These are phyloP conservation scores for Xylariales sp. DNA, from an alignment of 2,329 filamentous ascomycete species.

Conservation along the genomic window DNA sequence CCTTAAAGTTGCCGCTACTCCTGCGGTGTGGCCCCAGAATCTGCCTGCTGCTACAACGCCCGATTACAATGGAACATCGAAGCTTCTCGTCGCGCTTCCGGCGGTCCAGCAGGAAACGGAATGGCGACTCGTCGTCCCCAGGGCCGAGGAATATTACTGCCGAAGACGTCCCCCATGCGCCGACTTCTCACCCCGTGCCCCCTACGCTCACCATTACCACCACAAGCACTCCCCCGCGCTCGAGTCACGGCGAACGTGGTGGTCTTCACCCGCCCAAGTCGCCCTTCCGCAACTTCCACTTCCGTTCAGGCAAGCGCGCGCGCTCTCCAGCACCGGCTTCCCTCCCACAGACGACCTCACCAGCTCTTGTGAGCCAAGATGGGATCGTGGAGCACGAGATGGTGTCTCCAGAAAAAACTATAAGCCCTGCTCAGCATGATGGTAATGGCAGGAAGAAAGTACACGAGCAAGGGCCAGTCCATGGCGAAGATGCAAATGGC, in stretches of 20 bases:
- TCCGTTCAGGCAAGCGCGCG: conserved; percentile 44
- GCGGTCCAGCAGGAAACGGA: conserved; percentile 15
- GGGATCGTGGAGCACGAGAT: conserved; percentile 22
- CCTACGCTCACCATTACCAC: conserved; percentile 22
- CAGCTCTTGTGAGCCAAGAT: conserved; percentile 31
- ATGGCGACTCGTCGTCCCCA: conserved; percentile 7
- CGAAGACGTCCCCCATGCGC: conserved; percentile 4
- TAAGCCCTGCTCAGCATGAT: not conserved
- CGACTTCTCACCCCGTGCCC: conserved; percentile 7
- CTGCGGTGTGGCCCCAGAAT: no score
- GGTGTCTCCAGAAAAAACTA: conserved; percentile 8
- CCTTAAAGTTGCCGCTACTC: no score
- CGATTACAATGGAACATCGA: conserved; percentile 17
- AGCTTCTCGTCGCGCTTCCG: conserved; percentile 21
- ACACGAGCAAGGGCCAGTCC: conserved; percentile 21
- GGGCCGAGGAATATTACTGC: conserved; percentile 1
- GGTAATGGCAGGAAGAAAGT: conserved; percentile 5
- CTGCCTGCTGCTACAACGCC: conserved; percentile 4
- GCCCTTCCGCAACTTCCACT: conserved; percentile 39
- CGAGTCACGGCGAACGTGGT: conserved; percentile 14
- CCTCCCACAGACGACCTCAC: conserved; percentile 15
- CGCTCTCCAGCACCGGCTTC: conserved; percentile 31
- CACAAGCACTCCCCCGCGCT: conserved; percentile 16
- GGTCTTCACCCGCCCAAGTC: conserved; percentile 18
- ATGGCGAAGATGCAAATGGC: conserved; percentile 13